Evolutionary conservation across 495 filamentous ascomycete genomes (phyloP), one percentile per base, ranked within the genome.

Genomic region (Xylaria telfairii): DNA sequence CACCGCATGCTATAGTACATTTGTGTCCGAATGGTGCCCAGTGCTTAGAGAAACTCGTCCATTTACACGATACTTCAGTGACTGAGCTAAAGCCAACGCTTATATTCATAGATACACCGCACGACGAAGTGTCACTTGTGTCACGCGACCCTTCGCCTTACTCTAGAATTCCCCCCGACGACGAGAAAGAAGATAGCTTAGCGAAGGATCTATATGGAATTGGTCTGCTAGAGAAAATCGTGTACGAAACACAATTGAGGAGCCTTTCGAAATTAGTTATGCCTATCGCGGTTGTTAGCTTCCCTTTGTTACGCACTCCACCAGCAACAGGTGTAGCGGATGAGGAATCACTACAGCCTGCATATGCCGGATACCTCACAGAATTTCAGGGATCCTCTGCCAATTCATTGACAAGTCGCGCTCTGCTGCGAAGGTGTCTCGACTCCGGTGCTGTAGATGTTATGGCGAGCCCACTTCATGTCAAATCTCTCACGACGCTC

Each of bases 381-480:
- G 69, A 75, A 28, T 70, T 41, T 24, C 69, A 66, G 17, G 71
- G 62, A 63, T 65, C 71, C 42, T 72, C 76, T 39, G 76, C 73
- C 13, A 75, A 76, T 56, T 79, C 76, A 28, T 62, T 80, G 56
- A 75, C 83, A 76, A 80, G 84, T 78, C 76, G 83, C 71, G 72
- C 75, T 67, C 80, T 85, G 63, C 76, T 84, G 54, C 85, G 91
- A 66, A 87, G 84, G 72, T 96, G 92, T 79, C 80, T 98, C 15
- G 93, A 97, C 76, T 88, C 89, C 28, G 95, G 95, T 57, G 95
- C 95, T 13, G 83, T 92, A 24, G 95, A 97, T 83, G 92, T 97
- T 69, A 81, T 97, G 68, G 86, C 88, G 1, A 92, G 90, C 71
- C 95, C 95, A 7, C 78, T 98, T 30, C 87, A 91, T 69, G 86